Conservation (phyloP, 768 basidiomycete genomes). For the Agrocybe chaxingu region DNA sequence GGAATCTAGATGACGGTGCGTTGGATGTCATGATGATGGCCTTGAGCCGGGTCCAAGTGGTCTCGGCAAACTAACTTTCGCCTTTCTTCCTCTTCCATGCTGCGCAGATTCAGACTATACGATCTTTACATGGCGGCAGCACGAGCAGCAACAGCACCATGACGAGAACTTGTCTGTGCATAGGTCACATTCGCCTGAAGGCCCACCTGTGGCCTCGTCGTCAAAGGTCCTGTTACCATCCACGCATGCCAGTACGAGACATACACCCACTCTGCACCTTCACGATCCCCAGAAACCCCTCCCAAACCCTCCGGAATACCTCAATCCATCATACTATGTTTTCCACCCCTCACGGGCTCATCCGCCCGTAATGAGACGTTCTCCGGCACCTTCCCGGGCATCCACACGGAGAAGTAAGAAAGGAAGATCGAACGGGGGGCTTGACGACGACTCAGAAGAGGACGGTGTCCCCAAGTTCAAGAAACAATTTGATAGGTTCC, state of each 20-base stretch:
- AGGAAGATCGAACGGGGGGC: constrained; percentile 16
- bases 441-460: constrained; percentile 27
- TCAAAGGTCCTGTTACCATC: constrained; percentile 16
- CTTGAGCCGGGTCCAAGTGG: neutral
- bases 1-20: constrained; percentile 89
- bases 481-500: constrained; percentile 82
- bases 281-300: constrained; percentile 59
- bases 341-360: constrained; percentile 46
- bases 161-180: constrained; percentile 6
- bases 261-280: constrained; percentile 57
- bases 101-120: constrained; percentile 75
- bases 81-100: neutral
- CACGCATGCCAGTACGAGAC: constrained; percentile 2
- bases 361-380: constrained; percentile 23
- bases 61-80: neutral
- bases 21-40: neutral
- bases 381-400: constrained; percentile 35
- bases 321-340: constrained; percentile 69
- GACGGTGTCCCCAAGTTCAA: constrained; percentile 61
- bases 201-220: constrained; percentile 22
- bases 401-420: constrained; percentile 41
- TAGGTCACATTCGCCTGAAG: constrained; percentile 5
- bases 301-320: constrained; percentile 59
- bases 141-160: constrained; percentile 22
- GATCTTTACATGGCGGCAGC: constrained; percentile 78